Percentiles rank a stretch among this genome's conserved stretches.
Conservation (phyloP, 805 yeast genomes). For the Yarrowia sp. region DNA sequence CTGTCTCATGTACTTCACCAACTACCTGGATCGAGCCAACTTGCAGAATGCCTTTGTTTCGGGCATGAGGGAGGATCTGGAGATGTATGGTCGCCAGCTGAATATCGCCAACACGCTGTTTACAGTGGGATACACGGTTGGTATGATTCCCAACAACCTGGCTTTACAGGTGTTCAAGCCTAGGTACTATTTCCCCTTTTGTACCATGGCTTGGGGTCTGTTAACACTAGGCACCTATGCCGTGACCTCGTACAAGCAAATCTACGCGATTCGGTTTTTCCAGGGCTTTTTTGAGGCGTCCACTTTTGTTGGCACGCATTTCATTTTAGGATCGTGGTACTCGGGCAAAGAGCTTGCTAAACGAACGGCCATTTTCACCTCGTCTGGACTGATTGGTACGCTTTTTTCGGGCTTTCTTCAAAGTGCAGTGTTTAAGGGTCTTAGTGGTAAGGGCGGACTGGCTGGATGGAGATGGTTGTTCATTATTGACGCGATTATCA, state of each 20-base stretch:
- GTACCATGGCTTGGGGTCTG: constrained; percentile 43
- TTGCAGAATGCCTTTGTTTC: constrained; percentile 54
- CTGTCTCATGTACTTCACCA: constrained; percentile 45
- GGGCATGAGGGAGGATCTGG: constrained; percentile 53
- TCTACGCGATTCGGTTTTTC: constrained; percentile 46
- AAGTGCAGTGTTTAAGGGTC: constrained; percentile 44
- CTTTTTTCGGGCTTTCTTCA: constrained; percentile 49
- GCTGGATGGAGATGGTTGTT: constrained; percentile 39
- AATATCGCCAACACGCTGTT: constrained; percentile 46
- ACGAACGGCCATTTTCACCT: constrained; percentile 45
- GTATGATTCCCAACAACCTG: constrained; percentile 45
- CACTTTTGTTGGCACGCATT: constrained; percentile 45
- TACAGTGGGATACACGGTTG: constrained; percentile 48
- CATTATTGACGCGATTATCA: constrained; percentile 30
- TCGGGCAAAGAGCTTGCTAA: constrained; percentile 45
- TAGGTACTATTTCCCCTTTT: constrained; percentile 39
- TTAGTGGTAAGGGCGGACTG: constrained; percentile 45
- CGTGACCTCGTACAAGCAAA: constrained; percentile 37
- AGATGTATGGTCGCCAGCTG: constrained; percentile 46
- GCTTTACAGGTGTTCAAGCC: constrained; percentile 41
- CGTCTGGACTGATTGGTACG: constrained; percentile 43
- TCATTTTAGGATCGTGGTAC: constrained; percentile 49
- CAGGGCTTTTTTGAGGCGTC: constrained; percentile 48
- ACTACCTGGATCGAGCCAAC: constrained; percentile 52
- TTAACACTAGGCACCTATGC: constrained; percentile 42